Percentiles rank a stretch among this genome's conserved stretches.
Evolutionary conservation across 306 rosid genomes (phyloP).

Genomic region (Canavalia ensiformis): DNA sequence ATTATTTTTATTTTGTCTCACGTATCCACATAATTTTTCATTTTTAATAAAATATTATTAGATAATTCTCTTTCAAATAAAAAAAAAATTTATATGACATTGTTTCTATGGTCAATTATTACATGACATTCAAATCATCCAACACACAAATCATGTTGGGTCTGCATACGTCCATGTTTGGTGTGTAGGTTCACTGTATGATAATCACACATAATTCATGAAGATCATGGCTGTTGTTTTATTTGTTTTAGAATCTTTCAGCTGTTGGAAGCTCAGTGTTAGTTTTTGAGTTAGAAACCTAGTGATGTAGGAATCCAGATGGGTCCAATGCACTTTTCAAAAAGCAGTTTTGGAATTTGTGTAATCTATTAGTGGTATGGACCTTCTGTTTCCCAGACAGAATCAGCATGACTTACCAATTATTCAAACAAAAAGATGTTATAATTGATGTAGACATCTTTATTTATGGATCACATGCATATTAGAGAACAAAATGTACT

Average conservation of each 20-base stretch:
- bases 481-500: too few species aligned
- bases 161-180: background rate
- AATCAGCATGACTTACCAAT: background rate
- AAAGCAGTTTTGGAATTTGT: conserved; percentile 19
- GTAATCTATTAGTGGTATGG: background rate
- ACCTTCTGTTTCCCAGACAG: background rate
- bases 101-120: background rate
- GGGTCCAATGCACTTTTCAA: background rate
- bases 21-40: background rate
- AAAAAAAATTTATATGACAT: background rate
- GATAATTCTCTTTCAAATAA: background rate
- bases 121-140: background rate
- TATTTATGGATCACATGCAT: too few species aligned
- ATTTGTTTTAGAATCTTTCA: background rate
- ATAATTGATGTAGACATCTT: background rate
- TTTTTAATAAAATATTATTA: background rate
- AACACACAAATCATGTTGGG: background rate
- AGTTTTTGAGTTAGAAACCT: background rate
- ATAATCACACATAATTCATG: background rate
- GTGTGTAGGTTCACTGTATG: background rate
- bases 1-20: background rate
- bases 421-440: conserved; percentile 19
- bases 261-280: background rate
- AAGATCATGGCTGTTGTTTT: background rate
- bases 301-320: conserved; percentile 25